Base-by-base conservation (phyloP, 1,284 basidiomycete genomes). In the Marasmius tenuissimus region DNA sequence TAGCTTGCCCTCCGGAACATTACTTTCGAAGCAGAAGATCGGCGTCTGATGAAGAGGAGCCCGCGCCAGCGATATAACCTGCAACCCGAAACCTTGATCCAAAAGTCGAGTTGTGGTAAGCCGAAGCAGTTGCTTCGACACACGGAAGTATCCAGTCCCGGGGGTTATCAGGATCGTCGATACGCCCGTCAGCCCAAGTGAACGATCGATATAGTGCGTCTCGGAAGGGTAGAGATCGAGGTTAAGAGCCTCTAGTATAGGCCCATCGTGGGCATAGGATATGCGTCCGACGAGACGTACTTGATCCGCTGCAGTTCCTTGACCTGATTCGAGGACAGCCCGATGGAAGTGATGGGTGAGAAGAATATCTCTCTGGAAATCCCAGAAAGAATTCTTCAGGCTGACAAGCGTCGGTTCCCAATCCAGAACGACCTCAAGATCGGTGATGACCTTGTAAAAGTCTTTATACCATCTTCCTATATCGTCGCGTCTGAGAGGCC, bases 71-170 rank as follows among this genome's bases (percentile, higher is more conserved):
- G 91, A 93, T 55, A 99, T 89, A 22, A 98, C 84, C 70, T 98
- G 94, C 6, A 98, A 77, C 0, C 91, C 89, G 65, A 97, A 91
- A 0, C 97, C 97, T 73, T 97, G 96, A 70, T 97, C 96, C 45
- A 97, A 85, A 84, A 98, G 89, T n/a, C 97, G 86, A 57, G 94
- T 95, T 0, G 96, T 98, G 0, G 97, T 98, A 65, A 98, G 76
- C 5, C 96, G 88, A 8, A 99, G 81, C 1, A 98, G 84, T 64
- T 89, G 86, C 74, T 98, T 98, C 65, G 92, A 90, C 2, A 98
- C 97, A 22, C 91, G 87, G 72, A 96, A 99, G 73, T 95, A 94
- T 1, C 95, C 96, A 2, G 96, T 96, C 0, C 97, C 97, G 0
- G 96, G 95, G 0, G 96, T 97, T 64, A 99, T 87, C 57, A 99